Conservation (phyloP, 805 yeast genomes). For the Deakozyma indianensis region DNA sequence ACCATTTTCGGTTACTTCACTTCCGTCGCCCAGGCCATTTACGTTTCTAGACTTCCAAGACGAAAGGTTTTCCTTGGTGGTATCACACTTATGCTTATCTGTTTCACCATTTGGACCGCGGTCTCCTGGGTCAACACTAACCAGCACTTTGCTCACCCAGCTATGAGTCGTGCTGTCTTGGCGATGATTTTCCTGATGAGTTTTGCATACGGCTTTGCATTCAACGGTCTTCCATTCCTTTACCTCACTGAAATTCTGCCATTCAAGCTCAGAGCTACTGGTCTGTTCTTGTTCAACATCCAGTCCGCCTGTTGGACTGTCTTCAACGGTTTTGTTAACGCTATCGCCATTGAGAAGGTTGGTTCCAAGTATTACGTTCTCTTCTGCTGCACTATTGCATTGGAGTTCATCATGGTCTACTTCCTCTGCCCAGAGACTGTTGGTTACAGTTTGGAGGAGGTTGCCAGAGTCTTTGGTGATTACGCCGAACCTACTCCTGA, state of each 20-base stretch:
- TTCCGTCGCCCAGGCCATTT: neutral
- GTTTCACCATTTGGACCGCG: neutral
- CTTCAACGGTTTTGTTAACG: constrained; percentile 22
- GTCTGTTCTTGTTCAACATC: constrained; percentile 16
- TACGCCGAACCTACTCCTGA: constrained; percentile 13
- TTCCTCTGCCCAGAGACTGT: constrained; percentile 29
- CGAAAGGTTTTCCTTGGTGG: neutral
- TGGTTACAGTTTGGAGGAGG: constrained; percentile 30
- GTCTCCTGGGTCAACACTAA: neutral
- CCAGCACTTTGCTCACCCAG: neutral
- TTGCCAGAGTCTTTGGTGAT: constrained; percentile 25
- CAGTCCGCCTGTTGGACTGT: constrained; percentile 7
- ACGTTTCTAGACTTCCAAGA: neutral
- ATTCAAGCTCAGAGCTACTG: constrained; percentile 23
- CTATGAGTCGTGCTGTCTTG: neutral
- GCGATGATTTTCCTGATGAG: neutral
- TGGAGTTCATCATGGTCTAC: constrained; percentile 20
- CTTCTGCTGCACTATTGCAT: constrained; percentile 24
- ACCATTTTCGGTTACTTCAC: neutral
- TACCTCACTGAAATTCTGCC: constrained; percentile 24
- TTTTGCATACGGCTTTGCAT: constrained; percentile 29
- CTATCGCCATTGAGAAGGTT: constrained; percentile 28
- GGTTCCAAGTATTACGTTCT: constrained; percentile 32
- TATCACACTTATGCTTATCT: neutral
- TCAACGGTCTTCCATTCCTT: constrained; percentile 31